A percentile compares a stretch with the other conserved stretches of the same genome.
These are phyloP conservation scores for Reutealis trisperma DNA, from an alignment of 345 rosid species.

Conservation along the genomic window DNA sequence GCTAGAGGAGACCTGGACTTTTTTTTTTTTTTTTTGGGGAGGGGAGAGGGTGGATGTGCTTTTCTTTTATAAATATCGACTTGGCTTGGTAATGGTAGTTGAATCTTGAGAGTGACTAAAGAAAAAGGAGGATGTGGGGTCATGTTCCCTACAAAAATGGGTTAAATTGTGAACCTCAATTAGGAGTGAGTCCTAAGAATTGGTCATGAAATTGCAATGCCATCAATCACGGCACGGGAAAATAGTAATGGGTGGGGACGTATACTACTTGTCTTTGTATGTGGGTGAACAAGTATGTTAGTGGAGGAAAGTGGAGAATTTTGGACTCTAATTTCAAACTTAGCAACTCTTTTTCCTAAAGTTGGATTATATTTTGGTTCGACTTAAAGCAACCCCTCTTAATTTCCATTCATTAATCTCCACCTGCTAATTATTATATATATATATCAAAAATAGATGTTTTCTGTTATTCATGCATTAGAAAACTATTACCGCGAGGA, in stretches of 20 bases:
- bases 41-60: neutral
- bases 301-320: constrained; percentile 5
- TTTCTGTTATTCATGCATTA: no score
- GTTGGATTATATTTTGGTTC: neutral
- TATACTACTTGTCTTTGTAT: neutral
- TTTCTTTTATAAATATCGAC: neutral
- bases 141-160: constrained; percentile 13
- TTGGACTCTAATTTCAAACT: neutral
- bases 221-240: constrained; percentile 36
- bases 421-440: neutral
- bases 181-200: constrained; percentile 6
- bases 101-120: constrained; percentile 30
- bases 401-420: neutral
- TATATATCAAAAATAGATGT: no score
- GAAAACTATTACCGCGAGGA: no score
- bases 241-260: constrained; percentile 1
- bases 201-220: constrained; percentile 1
- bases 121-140: constrained; percentile 7
- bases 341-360: neutral
- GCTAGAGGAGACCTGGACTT: constrained; percentile 10
- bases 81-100: constrained; percentile 1
- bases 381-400: neutral
- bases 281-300: neutral
- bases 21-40: neutral
- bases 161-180: neutral